Evolutionary conservation across 169 alveolate species (phyloP).

Genomic region (Eimeria tenella): DNA sequence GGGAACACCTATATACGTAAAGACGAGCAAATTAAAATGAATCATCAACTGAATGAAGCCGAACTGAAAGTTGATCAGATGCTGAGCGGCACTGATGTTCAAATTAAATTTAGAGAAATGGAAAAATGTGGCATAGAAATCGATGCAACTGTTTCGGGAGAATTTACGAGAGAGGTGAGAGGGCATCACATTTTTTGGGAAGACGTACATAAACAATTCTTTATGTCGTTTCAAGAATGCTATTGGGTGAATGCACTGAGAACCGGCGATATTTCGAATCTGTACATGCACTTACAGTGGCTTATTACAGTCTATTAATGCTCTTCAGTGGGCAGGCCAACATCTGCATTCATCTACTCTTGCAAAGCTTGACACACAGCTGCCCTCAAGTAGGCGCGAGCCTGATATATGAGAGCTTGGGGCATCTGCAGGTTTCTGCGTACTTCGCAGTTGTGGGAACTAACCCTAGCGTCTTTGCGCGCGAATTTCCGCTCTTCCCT

Average conservation of each 20-base stretch:
- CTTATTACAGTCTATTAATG: background rate
- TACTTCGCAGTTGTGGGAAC: background rate
- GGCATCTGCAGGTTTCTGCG: background rate
- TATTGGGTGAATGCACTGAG: too few relatives aligned
- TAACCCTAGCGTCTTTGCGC: background rate
- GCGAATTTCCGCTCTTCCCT: background rate
- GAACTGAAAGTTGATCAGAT: background rate
- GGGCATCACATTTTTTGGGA: too few relatives aligned
- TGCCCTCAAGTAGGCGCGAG: background rate
- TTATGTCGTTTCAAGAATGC: too few relatives aligned
- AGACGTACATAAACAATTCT: too few relatives aligned
- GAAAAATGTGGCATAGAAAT: background rate
- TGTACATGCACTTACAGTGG: background rate
- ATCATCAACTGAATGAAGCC: background rate
- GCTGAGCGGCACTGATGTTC: background rate
- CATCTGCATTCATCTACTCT: too few relatives aligned
- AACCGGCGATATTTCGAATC: background rate
- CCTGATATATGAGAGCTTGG: background rate
- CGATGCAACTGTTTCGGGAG: background rate
- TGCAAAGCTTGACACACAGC: background rate
- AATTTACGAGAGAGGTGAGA: constrained; percentile 6
- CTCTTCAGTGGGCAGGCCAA: too few relatives aligned
- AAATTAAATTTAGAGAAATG: background rate
- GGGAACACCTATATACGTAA: background rate
- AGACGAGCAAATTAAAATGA: background rate